Conservation (phyloP, 2,329 filamentous ascomycete species). For the Davidsoniella australis region DNA sequence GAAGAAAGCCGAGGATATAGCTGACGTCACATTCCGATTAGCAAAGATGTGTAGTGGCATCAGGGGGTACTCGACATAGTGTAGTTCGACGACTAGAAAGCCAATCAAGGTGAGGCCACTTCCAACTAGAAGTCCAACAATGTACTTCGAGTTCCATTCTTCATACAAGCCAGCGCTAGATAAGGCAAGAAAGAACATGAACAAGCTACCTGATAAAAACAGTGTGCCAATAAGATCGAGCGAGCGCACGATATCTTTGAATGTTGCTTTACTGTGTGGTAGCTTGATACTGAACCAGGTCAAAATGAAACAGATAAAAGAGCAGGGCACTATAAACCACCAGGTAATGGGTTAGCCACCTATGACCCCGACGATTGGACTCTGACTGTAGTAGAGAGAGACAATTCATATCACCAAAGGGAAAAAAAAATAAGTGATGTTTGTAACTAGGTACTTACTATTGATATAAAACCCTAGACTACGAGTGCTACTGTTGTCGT, state of each 20-base stretch:
- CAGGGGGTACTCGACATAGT: neutral
- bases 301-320: neutral
- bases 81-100: neutral
- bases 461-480: neutral
- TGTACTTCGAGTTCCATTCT: neutral
- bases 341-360: too few species aligned
- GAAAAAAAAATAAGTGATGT: too few species aligned
- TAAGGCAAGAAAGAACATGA: conserved; percentile 1
- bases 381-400: too few species aligned
- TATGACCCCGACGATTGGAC: too few species aligned
- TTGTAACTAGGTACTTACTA: neutral
- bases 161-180: neutral
- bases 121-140: neutral
- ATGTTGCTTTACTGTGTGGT: neutral
- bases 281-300: neutral
- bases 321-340: neutral
- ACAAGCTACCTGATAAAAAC: neutral
- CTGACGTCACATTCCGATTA: neutral
- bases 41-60: conserved; percentile 4
- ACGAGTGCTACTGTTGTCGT: neutral
- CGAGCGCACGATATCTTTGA: neutral
- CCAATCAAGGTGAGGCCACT: neutral
- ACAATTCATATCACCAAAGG: too few species aligned
- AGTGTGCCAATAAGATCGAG: neutral
- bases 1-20: conserved; percentile 1